phyloP scores from a whole-genome alignment of 345 rosid species.

The Psidium friedrichsthalianum region DNA sequence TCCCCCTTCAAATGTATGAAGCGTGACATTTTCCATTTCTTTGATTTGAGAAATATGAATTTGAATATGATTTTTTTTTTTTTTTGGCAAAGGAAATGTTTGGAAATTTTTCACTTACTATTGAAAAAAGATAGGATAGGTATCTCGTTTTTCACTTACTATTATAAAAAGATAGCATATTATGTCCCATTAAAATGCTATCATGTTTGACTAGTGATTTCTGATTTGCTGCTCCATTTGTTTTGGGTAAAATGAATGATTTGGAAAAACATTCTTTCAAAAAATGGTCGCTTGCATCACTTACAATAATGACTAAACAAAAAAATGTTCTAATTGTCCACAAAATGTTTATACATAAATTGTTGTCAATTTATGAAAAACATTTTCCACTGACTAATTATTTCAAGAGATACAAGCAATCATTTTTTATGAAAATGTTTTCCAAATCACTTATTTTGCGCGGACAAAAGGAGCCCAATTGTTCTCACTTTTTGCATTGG shows the following conservation, averaged over 20 bases:
- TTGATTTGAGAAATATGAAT: neutral
- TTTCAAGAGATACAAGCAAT: no score
- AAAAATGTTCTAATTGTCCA: no score
- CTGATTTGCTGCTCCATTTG: neutral
- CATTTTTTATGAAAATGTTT: no score
- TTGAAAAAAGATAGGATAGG: neutral
- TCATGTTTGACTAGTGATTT: neutral
- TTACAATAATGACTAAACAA: no score
- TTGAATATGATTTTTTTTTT: neutral
- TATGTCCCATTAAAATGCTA: neutral
- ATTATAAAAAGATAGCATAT: neutral
- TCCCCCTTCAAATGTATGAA: neutral
- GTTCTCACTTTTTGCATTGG: neutral
- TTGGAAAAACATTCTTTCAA: no score
- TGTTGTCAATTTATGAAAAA: no score
- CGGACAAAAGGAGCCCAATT: no score
- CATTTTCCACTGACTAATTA: no score
- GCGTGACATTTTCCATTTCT: neutral
- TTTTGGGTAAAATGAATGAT: no score
- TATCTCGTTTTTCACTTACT: neutral
- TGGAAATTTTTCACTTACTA: neutral
- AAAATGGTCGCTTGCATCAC: no score
- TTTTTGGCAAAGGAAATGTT: neutral
- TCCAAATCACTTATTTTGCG: no score
- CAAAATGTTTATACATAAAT: no score